Percentiles rank a stretch among this genome's conserved stretches.
Evolutionary conservation across 139 green algal species (phyloP).

Genomic region (Pseudopediastrum boryanum): DNA sequence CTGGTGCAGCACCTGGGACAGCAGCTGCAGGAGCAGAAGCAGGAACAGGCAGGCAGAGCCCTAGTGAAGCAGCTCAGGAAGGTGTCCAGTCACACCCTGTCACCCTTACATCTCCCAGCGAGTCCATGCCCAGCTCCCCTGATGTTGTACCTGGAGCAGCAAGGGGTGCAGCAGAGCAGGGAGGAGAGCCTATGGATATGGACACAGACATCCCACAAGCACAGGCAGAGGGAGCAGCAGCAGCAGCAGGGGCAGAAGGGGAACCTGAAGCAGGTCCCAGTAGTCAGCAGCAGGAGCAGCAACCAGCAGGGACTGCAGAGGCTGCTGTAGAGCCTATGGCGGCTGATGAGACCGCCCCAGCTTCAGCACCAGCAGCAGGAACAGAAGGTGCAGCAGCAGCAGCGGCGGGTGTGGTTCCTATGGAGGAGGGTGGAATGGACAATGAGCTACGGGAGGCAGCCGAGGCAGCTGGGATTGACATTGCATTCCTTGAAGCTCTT

Average conservation of each 20-base stretch:
- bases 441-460: slow-evolving; percentile 38
- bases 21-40: slow-evolving; percentile 25
- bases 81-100: slow-evolving; percentile 22
- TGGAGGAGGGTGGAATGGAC: slow-evolving; percentile 12
- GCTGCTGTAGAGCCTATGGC: not conserved
- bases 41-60: slow-evolving; percentile 19
- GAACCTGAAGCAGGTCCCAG: not conserved
- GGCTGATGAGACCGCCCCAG: not conserved
- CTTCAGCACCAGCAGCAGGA: not conserved
- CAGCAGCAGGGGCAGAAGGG: not conserved
- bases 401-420: not conserved
- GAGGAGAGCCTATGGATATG: not conserved
- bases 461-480: slow-evolving; percentile 69
- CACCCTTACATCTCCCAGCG: not conserved
- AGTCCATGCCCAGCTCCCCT: not conserved
- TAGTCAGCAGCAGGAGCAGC: slow-evolving; percentile 7
- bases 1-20: slow-evolving; percentile 16
- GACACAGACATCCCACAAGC: not conserved
- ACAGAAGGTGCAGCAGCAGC: not conserved
- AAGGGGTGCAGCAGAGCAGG: not conserved
- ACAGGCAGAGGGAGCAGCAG: not conserved
- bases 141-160: not conserved
- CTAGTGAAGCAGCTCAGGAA: not conserved
- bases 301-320: not conserved
- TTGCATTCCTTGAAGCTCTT: slow-evolving; percentile 78